Conservation (phyloP, 768 basidiomycete species). For the Chalciporus pseudorubinellus region DNA sequence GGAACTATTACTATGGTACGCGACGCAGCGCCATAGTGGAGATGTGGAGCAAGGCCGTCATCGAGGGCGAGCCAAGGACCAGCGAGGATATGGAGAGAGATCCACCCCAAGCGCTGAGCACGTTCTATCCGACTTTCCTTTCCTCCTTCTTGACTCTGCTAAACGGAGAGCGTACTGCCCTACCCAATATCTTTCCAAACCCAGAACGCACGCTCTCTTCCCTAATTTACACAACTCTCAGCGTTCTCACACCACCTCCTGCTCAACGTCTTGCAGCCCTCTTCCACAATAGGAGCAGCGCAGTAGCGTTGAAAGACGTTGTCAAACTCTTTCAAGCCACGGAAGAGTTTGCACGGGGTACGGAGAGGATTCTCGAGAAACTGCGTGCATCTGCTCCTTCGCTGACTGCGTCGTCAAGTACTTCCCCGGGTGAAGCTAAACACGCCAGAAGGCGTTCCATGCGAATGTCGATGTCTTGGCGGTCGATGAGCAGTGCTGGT, state of each 20-base stretch:
- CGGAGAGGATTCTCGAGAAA: slow-evolving; percentile 79
- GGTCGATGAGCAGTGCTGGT: slow-evolving; percentile 35
- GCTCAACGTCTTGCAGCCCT: slow-evolving; percentile 74
- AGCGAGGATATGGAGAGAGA: slow-evolving; percentile 41
- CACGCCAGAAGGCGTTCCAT: slow-evolving; percentile 54
- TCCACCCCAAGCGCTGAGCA: slow-evolving; percentile 47
- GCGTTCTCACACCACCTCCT: slow-evolving; percentile 77
- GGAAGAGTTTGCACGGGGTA: slow-evolving; percentile 75
- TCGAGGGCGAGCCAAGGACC: slow-evolving; percentile 33
- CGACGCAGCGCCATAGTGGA: slow-evolving; percentile 62
- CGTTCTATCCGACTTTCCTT: slow-evolving; percentile 78
- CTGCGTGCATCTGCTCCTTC: slow-evolving; percentile 40
- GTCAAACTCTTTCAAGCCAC: slow-evolving; percentile 71
- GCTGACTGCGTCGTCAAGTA: slow-evolving; percentile 18
- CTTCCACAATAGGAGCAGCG: slow-evolving; percentile 55
- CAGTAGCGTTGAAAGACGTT: slow-evolving; percentile 62
- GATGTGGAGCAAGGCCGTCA: slow-evolving; percentile 61
- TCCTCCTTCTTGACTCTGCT: slow-evolving; percentile 62
- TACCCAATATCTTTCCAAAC: slow-evolving; percentile 87
- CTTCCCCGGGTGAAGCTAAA: slow-evolving; percentile 22
- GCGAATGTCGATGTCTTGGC: slow-evolving; percentile 66
- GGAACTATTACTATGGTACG: slow-evolving; percentile 91
- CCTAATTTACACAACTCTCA: slow-evolving; percentile 80
- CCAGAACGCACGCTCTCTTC: slow-evolving; percentile 72
- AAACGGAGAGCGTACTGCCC: slow-evolving; percentile 65